These are phyloP conservation scores for Yamadazyma conglobata DNA, from an alignment of 1,139 yeast species.

Conservation along the genomic window DNA sequence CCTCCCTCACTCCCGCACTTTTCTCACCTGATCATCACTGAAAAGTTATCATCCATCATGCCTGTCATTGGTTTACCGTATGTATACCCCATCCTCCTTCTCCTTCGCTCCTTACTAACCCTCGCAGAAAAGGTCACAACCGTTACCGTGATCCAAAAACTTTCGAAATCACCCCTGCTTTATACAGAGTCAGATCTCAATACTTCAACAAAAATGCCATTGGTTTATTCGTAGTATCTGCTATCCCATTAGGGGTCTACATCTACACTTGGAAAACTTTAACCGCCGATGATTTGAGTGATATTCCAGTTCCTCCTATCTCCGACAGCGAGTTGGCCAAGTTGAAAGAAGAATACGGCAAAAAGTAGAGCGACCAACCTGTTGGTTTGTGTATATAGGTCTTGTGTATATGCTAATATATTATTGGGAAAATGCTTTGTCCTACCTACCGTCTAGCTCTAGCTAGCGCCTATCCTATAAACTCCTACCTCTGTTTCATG, in stretches of 20 bases:
- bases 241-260: slow-evolving; percentile 69
- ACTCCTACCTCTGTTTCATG: no score
- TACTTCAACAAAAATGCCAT: slow-evolving; percentile 74
- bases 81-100: slow-evolving; percentile 14
- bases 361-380: slow-evolving; percentile 5
- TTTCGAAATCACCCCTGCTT: slow-evolving; percentile 90
- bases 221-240: slow-evolving; percentile 54
- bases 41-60: slow-evolving; percentile 48
- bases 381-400: slow-evolving; percentile 4
- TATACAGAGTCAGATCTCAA: slow-evolving; percentile 84
- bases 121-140: slow-evolving; percentile 25
- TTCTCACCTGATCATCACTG: no score
- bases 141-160: slow-evolving; percentile 72
- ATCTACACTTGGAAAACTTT: slow-evolving; percentile 62
- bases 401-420: no score
- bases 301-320: slow-evolving; percentile 91
- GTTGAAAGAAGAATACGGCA: slow-evolving; percentile 61
- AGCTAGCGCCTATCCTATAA: no score
- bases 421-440: no score
- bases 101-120: slow-evolving; percentile 5
- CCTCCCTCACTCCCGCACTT: slow-evolving; percentile 1
- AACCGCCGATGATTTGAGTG: slow-evolving; percentile 79
- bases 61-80: slow-evolving; percentile 40
- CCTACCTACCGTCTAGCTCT: no score
- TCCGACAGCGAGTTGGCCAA: slow-evolving; percentile 71